phyloP scores from a whole-genome alignment of 495 filamentous ascomycete genomes.

The Penicillium psychrofluorescens region DNA sequence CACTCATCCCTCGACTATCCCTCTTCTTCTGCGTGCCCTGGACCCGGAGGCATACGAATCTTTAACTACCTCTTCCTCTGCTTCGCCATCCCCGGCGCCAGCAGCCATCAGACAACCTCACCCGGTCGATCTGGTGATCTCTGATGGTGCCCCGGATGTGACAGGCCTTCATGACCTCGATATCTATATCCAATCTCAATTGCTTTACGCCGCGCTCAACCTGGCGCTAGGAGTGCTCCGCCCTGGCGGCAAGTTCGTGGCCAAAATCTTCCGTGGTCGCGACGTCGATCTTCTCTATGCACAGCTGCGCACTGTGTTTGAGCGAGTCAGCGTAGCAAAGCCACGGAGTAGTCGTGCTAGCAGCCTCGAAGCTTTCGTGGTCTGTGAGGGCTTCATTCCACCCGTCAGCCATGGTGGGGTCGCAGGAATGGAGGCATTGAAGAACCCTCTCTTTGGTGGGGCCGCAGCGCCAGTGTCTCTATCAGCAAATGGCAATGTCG shows the following conservation, averaged over 20 bases:
- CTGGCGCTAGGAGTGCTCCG: constrained; percentile 84
- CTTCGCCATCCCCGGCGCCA: constrained; percentile 12
- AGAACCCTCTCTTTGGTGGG: constrained; percentile 39
- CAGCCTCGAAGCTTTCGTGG: constrained; percentile 92
- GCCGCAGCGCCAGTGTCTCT: constrained; percentile 21
- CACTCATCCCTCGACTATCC: constrained; percentile 91
- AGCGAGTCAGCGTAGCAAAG: constrained; percentile 82
- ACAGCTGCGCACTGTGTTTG: constrained; percentile 85
- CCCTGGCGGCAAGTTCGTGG: constrained; percentile 91
- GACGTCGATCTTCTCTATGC: constrained; percentile 90
- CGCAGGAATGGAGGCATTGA: constrained; percentile 33
- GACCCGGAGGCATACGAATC: constrained; percentile 66
- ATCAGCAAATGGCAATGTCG: constrained; percentile 53
- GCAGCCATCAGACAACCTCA: constrained; percentile 45
- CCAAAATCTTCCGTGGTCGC: constrained; percentile 92
- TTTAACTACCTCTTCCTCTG: constrained; percentile 24
- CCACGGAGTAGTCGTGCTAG: constrained; percentile 87
- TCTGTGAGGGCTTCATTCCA: constrained; percentile 79
- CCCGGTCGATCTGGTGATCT: constrained; percentile 85
- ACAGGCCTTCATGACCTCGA: constrained; percentile 95
- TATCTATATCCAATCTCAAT: constrained; percentile 93
- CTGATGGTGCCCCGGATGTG: constrained; percentile 92
- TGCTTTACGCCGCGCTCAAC: constrained; percentile 89
- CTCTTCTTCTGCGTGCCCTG: constrained; percentile 75
- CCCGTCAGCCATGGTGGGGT: constrained; percentile 25